phyloP scores from a whole-genome alignment of 148 eudicot species.

The Vaccinium corymbosum region DNA sequence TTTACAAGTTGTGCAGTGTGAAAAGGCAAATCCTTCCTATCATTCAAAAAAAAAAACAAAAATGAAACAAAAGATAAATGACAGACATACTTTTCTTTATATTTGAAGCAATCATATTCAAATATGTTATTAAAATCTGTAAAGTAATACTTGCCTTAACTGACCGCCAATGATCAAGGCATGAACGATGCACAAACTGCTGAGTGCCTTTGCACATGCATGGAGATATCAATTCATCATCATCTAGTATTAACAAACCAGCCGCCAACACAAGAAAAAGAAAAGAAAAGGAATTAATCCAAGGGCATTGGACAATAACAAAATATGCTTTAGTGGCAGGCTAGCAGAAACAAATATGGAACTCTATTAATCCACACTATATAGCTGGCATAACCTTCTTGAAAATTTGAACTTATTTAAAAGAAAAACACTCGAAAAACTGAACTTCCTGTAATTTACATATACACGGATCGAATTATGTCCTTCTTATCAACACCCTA shows the following conservation, averaged over 20 bases:
- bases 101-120: not conserved
- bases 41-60: not conserved
- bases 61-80: not conserved
- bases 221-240: slow-evolving; percentile 86
- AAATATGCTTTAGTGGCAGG: no score
- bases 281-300: not conserved
- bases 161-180: slow-evolving; percentile 98
- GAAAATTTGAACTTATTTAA: no score
- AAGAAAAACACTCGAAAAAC: no score
- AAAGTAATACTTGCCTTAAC: slow-evolving; percentile 54
- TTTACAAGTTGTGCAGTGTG: slow-evolving; percentile 96
- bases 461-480: no score
- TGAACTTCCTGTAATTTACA: no score
- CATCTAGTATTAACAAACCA: slow-evolving; percentile 37
- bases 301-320: not conserved
- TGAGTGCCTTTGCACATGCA: slow-evolving; percentile 99
- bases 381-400: no score
- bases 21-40: slow-evolving; percentile 95
- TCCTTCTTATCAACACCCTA: no score
- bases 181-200: slow-evolving; percentile 88
- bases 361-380: no score
- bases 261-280: no score
- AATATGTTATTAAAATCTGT: not conserved
- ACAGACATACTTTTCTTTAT: no score
- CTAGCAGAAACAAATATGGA: no score